phyloP scores from a whole-genome alignment of 2,329 filamentous ascomycete genomes.

The Penicillium sp. region DNA sequence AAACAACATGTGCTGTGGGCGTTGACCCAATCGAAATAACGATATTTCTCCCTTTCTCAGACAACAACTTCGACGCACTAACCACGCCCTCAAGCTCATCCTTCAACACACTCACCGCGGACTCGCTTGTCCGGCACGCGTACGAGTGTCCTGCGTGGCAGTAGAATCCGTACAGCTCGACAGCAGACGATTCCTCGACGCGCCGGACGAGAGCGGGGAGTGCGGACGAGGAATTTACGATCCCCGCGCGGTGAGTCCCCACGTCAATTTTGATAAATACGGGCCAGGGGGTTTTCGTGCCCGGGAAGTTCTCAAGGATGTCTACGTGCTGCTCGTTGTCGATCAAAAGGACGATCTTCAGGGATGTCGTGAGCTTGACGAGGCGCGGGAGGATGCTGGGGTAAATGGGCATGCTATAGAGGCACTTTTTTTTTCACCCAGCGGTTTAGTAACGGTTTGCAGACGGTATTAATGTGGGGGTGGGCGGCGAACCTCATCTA shows the following conservation, averaged over 20 bases:
- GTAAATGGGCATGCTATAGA: slow-evolving; percentile 50
- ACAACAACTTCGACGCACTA: slow-evolving; percentile 15
- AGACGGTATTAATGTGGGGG: neutral
- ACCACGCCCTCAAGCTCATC: slow-evolving; percentile 27
- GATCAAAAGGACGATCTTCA: slow-evolving; percentile 45
- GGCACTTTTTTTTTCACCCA: slow-evolving; percentile 25
- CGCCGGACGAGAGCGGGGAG: slow-evolving; percentile 36
- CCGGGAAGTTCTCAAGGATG: slow-evolving; percentile 24
- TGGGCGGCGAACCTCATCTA: slow-evolving; percentile 42
- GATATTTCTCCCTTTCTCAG: slow-evolving; percentile 16
- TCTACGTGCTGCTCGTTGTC: slow-evolving; percentile 32
- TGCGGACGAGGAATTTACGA: slow-evolving; percentile 43
- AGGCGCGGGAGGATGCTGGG: slow-evolving; percentile 17
- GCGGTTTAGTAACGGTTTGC: neutral
- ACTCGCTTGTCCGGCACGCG: slow-evolving; percentile 28
- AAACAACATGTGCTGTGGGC: slow-evolving; percentile 33
- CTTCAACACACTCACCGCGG: slow-evolving; percentile 25
- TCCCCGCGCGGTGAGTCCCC: slow-evolving; percentile 28
- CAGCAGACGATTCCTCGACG: slow-evolving; percentile 22
- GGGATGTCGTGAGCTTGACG: slow-evolving; percentile 30
- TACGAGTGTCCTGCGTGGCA: slow-evolving; percentile 35
- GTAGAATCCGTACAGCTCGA: slow-evolving; percentile 28
- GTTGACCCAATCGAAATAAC: slow-evolving; percentile 32
- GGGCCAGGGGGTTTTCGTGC: slow-evolving; percentile 20
- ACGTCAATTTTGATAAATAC: slow-evolving; percentile 35